Conservation (phyloP, 2,329 filamentous ascomycete genomes). For the Hyphodiscus sp. region DNA sequence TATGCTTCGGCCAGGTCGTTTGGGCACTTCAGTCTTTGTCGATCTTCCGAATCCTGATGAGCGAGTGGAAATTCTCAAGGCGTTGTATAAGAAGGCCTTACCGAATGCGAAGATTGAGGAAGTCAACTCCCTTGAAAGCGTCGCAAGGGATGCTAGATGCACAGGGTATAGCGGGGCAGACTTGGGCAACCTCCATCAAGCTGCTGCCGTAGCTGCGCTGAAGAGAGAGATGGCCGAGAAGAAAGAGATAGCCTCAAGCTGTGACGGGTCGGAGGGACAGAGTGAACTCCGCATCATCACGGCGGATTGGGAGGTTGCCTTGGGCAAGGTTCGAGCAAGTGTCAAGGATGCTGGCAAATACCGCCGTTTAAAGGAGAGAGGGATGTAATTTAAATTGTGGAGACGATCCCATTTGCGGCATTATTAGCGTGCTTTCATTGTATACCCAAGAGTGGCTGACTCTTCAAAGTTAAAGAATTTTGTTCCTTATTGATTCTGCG, state of each 20-base stretch:
- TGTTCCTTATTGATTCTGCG: too few species aligned
- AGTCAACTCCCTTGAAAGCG: conserved; percentile 47
- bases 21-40: conserved; percentile 85
- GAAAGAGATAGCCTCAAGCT: not conserved
- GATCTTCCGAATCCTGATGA: conserved; percentile 75
- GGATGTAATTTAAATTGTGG: conserved; percentile 20
- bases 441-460: too few species aligned
- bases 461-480: too few species aligned
- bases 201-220: conserved; percentile 30
- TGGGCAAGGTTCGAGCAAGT: conserved; percentile 29
- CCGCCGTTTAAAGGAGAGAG: conserved; percentile 30
- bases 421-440: not conserved
- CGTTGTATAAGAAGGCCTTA: conserved; percentile 50
- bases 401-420: not conserved
- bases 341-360: conserved; percentile 32
- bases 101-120: conserved; percentile 46
- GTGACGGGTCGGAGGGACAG: conserved; percentile 1
- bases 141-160: conserved; percentile 64
- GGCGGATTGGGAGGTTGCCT: conserved; percentile 30
- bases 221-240: conserved; percentile 25
- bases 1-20: conserved; percentile 83
- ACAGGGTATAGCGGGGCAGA: conserved; percentile 70
- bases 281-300: conserved; percentile 23
- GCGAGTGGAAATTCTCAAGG: conserved; percentile 76
- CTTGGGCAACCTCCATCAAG: conserved; percentile 44